Evolutionary conservation across 192 early-diverging fungal genomes (phyloP).

Genomic region (Paraglomus brasilianum): DNA sequence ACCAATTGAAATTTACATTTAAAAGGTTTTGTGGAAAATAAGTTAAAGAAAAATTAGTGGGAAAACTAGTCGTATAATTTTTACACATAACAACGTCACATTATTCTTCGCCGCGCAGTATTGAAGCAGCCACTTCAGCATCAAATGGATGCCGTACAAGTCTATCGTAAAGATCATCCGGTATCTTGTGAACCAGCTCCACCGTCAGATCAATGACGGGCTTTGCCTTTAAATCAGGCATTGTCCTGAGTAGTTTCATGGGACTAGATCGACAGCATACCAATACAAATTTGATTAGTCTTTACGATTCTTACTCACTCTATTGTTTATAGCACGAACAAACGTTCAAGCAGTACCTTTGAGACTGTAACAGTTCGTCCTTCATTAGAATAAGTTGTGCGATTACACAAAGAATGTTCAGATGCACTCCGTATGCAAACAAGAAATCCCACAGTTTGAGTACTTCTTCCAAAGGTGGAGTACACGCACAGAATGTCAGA

Average conservation of each 20-base stretch:
- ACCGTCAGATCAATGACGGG: slow-evolving; percentile 57
- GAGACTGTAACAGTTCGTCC: slow-evolving; percentile 65
- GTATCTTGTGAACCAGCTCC: slow-evolving; percentile 55
- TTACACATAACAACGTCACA: too few relatives aligned
- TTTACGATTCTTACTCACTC: not conserved
- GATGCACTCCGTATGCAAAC: slow-evolving; percentile 86
- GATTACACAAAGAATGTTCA: slow-evolving; percentile 90
- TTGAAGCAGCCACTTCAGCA: slow-evolving; percentile 25
- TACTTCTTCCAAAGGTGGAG: slow-evolving; percentile 80
- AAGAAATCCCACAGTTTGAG: slow-evolving; percentile 92
- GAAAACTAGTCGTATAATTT: too few relatives aligned
- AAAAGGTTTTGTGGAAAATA: too few relatives aligned
- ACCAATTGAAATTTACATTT: too few relatives aligned
- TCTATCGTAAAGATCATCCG: slow-evolving; percentile 72
- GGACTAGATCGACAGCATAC: slow-evolving; percentile 43
- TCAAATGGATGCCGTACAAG: slow-evolving; percentile 78
- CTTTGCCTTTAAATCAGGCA: slow-evolving; percentile 66
- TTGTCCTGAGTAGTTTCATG: slow-evolving; percentile 66
- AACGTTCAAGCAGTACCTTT: slow-evolving; percentile 46
- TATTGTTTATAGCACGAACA: not conserved
- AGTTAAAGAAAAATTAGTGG: too few relatives aligned
- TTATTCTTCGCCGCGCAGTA: too few relatives aligned
- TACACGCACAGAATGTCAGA: slow-evolving; percentile 88
- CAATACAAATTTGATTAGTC: not conserved
- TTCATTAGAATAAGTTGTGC: slow-evolving; percentile 79